phyloP scores from a whole-genome alignment of 176 grass and related monocot genomes.

The Zea luxurians region DNA sequence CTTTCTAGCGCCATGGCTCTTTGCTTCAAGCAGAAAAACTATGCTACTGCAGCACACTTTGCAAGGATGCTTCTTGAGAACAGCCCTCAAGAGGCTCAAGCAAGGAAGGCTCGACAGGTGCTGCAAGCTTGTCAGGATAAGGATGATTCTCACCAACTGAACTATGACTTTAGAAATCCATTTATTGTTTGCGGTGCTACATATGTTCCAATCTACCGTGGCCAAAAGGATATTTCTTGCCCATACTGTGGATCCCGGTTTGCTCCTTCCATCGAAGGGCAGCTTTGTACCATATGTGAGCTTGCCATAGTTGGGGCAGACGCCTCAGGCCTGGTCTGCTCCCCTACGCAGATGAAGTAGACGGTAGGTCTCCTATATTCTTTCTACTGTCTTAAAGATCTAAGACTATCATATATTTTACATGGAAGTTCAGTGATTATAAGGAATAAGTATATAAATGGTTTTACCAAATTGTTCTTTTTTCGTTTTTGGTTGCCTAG shows the following conservation, averaged over 20 bases:
- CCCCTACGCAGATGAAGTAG: conserved; percentile 71
- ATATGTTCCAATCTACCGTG: conserved; percentile 79
- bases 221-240: conserved; percentile 81
- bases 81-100: conserved; percentile 58
- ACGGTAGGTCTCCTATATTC: background rate
- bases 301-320: conserved; percentile 70
- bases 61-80: conserved; percentile 80
- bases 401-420: too few relatives aligned
- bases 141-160: conserved; percentile 49
- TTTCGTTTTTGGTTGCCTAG: background rate
- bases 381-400: too few relatives aligned
- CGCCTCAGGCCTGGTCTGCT: conserved; percentile 82
- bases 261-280: conserved; percentile 50
- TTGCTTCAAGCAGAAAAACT: conserved; percentile 67
- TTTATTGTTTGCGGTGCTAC: conserved; percentile 83
- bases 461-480: background rate
- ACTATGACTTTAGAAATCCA: conserved; percentile 87
- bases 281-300: conserved; percentile 85
- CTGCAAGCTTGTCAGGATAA: conserved; percentile 50
- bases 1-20: conserved; percentile 66
- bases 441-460: background rate
- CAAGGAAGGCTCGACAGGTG: conserved; percentile 71
- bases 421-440: background rate
- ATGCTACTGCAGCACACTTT: conserved; percentile 66
- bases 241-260: conserved; percentile 75